Evolutionary conservation across 257 asterid genomes (phyloP).

Genomic region (Fraxinus pennsylvanica): DNA sequence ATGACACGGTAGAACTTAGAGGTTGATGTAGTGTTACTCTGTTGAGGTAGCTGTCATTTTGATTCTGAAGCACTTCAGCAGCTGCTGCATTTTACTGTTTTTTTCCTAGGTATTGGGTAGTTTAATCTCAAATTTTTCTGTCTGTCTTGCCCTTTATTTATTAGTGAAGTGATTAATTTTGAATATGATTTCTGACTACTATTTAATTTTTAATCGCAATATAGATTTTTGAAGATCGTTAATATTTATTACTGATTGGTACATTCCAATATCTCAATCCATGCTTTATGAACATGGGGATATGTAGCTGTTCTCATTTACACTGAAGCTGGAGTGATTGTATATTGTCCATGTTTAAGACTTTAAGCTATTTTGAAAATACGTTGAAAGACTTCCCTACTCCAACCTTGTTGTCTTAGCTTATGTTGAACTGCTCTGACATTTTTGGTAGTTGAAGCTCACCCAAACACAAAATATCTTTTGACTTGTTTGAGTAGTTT

Average conservation of each 20-base stretch:
- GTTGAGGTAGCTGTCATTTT: not conserved
- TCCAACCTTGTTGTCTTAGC: not conserved
- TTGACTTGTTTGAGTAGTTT: not conserved
- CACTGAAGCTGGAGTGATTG: not conserved
- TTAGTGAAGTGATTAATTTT: not conserved
- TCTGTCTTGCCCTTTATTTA: not conserved
- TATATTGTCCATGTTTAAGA: not conserved
- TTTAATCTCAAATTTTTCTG: not conserved
- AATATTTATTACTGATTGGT: not conserved
- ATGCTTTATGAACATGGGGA: not conserved
- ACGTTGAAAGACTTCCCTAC: not conserved
- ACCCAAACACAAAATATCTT: not conserved
- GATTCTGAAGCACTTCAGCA: not conserved
- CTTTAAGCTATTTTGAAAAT: not conserved
- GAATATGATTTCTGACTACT: not conserved
- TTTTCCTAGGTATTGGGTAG: not conserved
- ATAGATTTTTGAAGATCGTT: not conserved
- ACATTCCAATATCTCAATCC: not conserved
- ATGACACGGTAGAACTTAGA: not conserved
- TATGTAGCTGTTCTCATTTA: not conserved
- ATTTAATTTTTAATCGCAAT: not conserved
- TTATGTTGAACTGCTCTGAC: not conserved
- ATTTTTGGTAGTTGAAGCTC: not conserved
- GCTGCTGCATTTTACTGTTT: not conserved
- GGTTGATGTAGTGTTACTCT: not conserved